Conservation (phyloP, 768 basidiomycete species). For the Suillus variegatus region DNA sequence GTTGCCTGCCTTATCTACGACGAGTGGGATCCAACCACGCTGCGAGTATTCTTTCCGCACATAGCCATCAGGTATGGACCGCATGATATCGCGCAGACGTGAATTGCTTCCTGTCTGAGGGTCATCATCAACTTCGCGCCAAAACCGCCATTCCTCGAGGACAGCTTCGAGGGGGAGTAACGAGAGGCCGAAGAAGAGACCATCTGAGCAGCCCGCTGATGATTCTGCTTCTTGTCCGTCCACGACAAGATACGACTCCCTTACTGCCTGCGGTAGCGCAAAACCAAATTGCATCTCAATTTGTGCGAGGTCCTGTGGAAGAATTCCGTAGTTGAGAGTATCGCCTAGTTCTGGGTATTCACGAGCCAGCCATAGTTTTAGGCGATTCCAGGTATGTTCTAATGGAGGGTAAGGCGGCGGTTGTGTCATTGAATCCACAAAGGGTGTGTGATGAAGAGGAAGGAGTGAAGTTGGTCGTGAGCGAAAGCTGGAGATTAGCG, state of each 20-base stretch:
- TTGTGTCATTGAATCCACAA: constrained; percentile 40
- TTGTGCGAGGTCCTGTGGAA: constrained; percentile 74
- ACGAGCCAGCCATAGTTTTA: constrained; percentile 77
- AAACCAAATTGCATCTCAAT: constrained; percentile 87
- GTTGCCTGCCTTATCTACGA: constrained; percentile 93
- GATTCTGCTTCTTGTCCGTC: constrained; percentile 96
- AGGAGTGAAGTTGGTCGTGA: constrained; percentile 60
- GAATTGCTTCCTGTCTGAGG: constrained; percentile 81
- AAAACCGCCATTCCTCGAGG: constrained; percentile 93
- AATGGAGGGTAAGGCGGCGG: constrained; percentile 69
- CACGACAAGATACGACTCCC: constrained; percentile 84
- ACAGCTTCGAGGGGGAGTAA: constrained; percentile 92
- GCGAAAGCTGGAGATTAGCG: constrained; percentile 31
- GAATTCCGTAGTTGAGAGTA: constrained; percentile 91
- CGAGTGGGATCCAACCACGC: constrained; percentile 94
- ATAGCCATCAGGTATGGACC: constrained; percentile 88
- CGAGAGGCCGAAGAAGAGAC: constrained; percentile 95
- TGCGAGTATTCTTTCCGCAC: constrained; percentile 88
- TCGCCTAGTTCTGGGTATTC: constrained; percentile 96
- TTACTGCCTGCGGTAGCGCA: constrained; percentile 79
- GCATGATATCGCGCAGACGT: constrained; percentile 74
- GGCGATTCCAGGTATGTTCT: constrained; percentile 79
- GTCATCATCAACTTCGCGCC: constrained; percentile 92
- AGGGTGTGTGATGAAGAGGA: constrained; percentile 63
- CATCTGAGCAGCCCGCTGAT: constrained; percentile 83